Evolutionary conservation across 192 early-diverging fungal species (phyloP), one percentile per base, ranked within the genome.

Genomic region (Pilaira anomala): DNA sequence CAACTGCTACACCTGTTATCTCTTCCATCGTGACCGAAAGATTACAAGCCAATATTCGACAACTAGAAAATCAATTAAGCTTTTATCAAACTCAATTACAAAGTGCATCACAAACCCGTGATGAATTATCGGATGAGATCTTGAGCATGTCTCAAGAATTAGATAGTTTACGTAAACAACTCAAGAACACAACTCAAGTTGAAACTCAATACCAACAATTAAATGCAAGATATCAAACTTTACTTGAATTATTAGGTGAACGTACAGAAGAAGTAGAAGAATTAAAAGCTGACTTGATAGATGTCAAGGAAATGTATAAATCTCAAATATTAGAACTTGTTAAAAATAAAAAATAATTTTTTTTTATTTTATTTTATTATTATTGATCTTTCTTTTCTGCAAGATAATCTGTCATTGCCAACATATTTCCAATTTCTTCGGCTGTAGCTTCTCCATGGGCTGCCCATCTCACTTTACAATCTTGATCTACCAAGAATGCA

Each of bases 231-330:
- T 86, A 90, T 49, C 63, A 76, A 24, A 81, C 91, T 4, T 86
- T 88, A n/a, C 76, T 96, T 11, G 94, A 92, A 66, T 76, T 96
- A 73, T 71, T 96, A 39, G 94, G 94, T 21, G 94, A 96, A 71
- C 87, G 88, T 67, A 92, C 91, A 29, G 94, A 96, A 68, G 80
- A 85, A 59, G 89, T 93, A 13, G 76, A 88, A 45, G 94, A 96
- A 40, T 78, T 96, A 25, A 75, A 83, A 62, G 85, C 85, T 3
- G 91, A 90, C 68, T 80, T 92, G 48, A 57, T 51, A 0, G 94
- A 96, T 68, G 88, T 94, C n/a, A 88, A 88, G 61, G 86, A 88
- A 40, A 86, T 87, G 62, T 89, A 84, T 65, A 66, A 81, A 12
- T 69, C 77, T 40, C 89, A 91, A 74, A 80, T 88, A 26, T 77